These are phyloP conservation scores for Hyphopichia homilentoma DNA, from an alignment of 805 yeast species.

Conservation along the genomic window DNA sequence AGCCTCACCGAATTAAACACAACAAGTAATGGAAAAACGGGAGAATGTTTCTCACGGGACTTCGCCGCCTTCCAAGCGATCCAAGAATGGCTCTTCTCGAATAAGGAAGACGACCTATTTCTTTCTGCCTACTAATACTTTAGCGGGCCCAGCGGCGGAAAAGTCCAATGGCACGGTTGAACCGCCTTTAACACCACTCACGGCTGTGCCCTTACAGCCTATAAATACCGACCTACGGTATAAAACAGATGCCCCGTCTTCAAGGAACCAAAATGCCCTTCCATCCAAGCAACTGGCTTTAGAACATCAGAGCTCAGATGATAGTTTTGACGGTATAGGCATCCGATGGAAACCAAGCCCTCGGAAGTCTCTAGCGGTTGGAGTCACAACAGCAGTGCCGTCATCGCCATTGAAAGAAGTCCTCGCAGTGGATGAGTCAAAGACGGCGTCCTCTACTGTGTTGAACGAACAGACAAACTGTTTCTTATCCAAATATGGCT, in stretches of 20 bases:
- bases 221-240: too few relatives aligned
- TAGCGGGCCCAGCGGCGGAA: constrained; percentile 11
- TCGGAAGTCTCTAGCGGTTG: constrained; percentile 10
- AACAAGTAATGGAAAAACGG: too few relatives aligned
- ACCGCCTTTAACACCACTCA: too few relatives aligned
- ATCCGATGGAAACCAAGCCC: constrained; percentile 41
- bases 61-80: too few relatives aligned
- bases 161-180: background rate
- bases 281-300: too few relatives aligned
- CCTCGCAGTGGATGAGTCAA: constrained; percentile 4
- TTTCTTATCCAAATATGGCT: constrained; percentile 41
- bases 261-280: too few relatives aligned
- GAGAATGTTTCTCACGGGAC: too few relatives aligned
- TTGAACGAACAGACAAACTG: constrained; percentile 32
- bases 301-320: constrained; percentile 38
- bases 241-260: too few relatives aligned
- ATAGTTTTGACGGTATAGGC: constrained; percentile 41
- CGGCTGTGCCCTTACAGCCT: too few relatives aligned
- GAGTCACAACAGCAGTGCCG: constrained; percentile 18
- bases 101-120: constrained; percentile 27
- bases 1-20: too few relatives aligned
- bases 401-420: constrained; percentile 42
- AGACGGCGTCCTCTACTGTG: constrained; percentile 13
- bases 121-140: constrained; percentile 31
- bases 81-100: too few relatives aligned